Evolutionary conservation across 140 eudicot species (phyloP).

Genomic region (Bidens hawaiensis): DNA sequence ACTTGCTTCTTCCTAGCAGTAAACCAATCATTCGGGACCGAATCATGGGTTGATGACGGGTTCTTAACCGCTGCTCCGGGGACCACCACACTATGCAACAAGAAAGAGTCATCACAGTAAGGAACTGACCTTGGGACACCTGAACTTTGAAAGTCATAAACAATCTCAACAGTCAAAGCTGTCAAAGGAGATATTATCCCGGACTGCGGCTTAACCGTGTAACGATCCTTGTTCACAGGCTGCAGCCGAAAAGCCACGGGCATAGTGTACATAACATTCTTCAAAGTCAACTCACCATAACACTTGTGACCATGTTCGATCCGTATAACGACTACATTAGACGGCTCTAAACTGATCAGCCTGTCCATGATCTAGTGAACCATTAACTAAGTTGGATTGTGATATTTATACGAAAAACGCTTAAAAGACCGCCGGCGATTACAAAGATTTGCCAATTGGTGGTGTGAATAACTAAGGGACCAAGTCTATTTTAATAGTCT

Average conservation of each 20-base stretch:
- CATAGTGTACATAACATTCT: constrained; percentile 88
- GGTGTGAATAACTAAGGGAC: constrained; percentile 58
- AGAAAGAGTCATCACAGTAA: constrained; percentile 53
- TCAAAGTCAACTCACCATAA: constrained; percentile 51
- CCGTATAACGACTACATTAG: constrained; percentile 58
- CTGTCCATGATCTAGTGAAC: constrained; percentile 51
- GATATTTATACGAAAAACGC: constrained; percentile 20
- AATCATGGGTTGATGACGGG: constrained; percentile 42
- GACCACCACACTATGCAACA: constrained; percentile 77
- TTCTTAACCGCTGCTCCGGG: constrained; percentile 70
- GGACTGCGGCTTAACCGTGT: constrained; percentile 50
- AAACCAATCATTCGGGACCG: constrained; percentile 73
- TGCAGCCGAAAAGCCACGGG: constrained; percentile 81
- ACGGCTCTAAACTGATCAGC: constrained; percentile 71
- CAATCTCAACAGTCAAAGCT: constrained; percentile 44
- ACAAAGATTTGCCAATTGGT: constrained; percentile 57
- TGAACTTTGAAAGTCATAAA: constrained; percentile 32
- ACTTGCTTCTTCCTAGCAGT: constrained; percentile 69
- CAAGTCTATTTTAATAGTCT: constrained; percentile 35
- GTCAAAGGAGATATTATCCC: constrained; percentile 69
- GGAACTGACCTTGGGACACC: constrained; percentile 48
- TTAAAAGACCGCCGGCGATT: constrained; percentile 47
- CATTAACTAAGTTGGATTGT: constrained; percentile 1
- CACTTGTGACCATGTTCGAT: constrained; percentile 62
- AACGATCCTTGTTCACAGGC: constrained; percentile 46